phyloP scores from a whole-genome alignment of 768 basidiomycete genomes.

The Amanita thiersii region DNA sequence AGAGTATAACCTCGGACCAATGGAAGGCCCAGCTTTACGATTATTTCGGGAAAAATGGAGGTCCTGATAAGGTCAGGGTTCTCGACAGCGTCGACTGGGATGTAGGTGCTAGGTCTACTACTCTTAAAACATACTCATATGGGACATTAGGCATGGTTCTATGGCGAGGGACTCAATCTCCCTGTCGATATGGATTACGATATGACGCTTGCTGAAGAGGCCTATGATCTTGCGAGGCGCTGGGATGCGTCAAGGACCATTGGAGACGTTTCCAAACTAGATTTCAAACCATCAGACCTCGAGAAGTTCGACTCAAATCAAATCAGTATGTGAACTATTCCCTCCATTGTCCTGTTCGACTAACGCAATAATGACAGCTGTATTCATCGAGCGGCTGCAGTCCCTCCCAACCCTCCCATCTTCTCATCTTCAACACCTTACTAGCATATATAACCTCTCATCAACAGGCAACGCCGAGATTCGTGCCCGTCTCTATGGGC shows the following conservation, averaged over 20 bases:
- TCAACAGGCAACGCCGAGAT: constrained; percentile 69
- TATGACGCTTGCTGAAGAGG: constrained; percentile 54
- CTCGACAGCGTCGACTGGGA: constrained; percentile 74
- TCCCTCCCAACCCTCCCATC: constrained; percentile 53
- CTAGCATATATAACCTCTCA: constrained; percentile 37
- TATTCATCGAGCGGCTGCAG: constrained; percentile 77
- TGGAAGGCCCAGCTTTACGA: constrained; percentile 77
- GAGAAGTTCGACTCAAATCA: constrained; percentile 65
- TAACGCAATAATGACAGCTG: constrained; percentile 38
- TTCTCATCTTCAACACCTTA: constrained; percentile 52
- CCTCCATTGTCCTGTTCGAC: not conserved
- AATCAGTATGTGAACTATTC: constrained; percentile 39
- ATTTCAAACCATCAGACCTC: constrained; percentile 56
- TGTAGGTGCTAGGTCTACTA: constrained; percentile 29
- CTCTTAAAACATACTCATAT: not conserved
- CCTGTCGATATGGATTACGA: constrained; percentile 76
- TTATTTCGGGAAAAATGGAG: constrained; percentile 56
- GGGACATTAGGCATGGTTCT: constrained; percentile 62
- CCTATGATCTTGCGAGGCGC: constrained; percentile 61
- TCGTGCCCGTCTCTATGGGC: constrained; percentile 67
- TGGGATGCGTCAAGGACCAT: constrained; percentile 63
- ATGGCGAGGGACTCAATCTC: constrained; percentile 68
- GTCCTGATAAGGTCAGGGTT: constrained; percentile 50
- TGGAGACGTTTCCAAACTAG: constrained; percentile 33
- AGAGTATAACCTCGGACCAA: constrained; percentile 75